These are phyloP conservation scores for Parafenestella ontariensis DNA, from an alignment of 2,329 filamentous ascomycete genomes.

Conservation along the genomic window DNA sequence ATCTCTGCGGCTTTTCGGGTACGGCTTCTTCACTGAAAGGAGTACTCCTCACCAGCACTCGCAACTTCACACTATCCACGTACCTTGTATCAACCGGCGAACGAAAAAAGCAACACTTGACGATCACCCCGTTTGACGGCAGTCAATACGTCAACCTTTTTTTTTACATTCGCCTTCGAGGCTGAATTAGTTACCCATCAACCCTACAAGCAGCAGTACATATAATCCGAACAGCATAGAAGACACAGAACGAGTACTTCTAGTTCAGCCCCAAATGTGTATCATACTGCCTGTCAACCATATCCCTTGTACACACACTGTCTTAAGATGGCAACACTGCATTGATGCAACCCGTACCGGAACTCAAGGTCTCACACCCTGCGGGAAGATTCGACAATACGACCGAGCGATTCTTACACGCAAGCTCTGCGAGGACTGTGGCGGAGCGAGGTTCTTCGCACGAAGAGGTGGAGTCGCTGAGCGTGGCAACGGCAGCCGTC, in stretches of 20 bases:
- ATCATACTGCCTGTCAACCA: constrained; percentile 33
- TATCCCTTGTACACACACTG: constrained; percentile 27
- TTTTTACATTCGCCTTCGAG: not conserved
- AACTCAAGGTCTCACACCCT: constrained; percentile 14
- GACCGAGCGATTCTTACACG: constrained; percentile 22
- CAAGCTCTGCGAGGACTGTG: constrained; percentile 26
- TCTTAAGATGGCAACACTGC: constrained; percentile 34
- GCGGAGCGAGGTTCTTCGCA: constrained; percentile 28
- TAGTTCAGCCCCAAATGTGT: constrained; percentile 24
- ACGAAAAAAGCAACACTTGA: not conserved
- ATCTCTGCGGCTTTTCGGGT: not conserved
- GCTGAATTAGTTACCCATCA: not conserved
- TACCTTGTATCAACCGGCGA: not conserved
- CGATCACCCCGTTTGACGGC: not conserved
- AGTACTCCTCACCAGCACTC: not conserved
- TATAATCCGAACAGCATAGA: not conserved
- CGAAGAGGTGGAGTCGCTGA: constrained; percentile 38
- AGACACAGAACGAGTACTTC: not conserved
- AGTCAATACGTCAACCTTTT: not conserved
- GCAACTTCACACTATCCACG: not conserved
- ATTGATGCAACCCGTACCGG: constrained; percentile 19
- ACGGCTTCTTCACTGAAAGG: not conserved
- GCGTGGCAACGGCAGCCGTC: constrained; percentile 23
- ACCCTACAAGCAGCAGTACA: not conserved
- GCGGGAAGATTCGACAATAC: constrained; percentile 27